These are phyloP conservation scores for Xanthoconium purpureum DNA, from an alignment of 768 basidiomycete genomes.

Conservation along the genomic window DNA sequence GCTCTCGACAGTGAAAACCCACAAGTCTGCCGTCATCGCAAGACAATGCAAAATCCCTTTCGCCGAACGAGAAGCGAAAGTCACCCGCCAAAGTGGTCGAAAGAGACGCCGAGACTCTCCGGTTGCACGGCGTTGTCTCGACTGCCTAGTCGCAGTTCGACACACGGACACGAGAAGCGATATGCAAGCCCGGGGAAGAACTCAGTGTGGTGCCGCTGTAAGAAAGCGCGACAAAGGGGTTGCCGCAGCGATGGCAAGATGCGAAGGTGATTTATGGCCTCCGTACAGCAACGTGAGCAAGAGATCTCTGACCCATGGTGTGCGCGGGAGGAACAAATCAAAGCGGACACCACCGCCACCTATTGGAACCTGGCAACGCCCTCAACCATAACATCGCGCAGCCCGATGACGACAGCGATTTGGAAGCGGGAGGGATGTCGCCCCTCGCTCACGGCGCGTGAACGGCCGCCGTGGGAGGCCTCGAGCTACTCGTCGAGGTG, in stretches of 20 bases:
- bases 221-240: constrained; percentile 71
- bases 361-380: constrained; percentile 48
- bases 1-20: constrained; percentile 60
- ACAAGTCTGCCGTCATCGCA: constrained; percentile 51
- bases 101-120: constrained; percentile 60
- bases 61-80: constrained; percentile 51
- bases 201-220: constrained; percentile 51
- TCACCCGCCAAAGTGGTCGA: constrained; percentile 44
- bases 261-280: constrained; percentile 76
- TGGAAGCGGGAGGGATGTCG: constrained; percentile 30
- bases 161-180: constrained; percentile 51
- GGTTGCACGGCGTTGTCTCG: constrained; percentile 44
- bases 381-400: constrained; percentile 36
- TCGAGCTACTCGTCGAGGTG: constrained; percentile 28
- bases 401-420: constrained; percentile 29
- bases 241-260: constrained; percentile 54
- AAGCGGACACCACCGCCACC: constrained; percentile 33
- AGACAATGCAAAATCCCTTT: constrained; percentile 66
- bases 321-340: constrained; percentile 48
- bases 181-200: constrained; percentile 65
- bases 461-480: constrained; percentile 34
- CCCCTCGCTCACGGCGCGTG: constrained; percentile 49
- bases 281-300: constrained; percentile 59
- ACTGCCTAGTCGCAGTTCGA: constrained; percentile 42
- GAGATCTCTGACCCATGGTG: constrained; percentile 63